Evolutionary conservation across 306 rosid species (phyloP).

Genomic region (Hylodesmum podocarpum): DNA sequence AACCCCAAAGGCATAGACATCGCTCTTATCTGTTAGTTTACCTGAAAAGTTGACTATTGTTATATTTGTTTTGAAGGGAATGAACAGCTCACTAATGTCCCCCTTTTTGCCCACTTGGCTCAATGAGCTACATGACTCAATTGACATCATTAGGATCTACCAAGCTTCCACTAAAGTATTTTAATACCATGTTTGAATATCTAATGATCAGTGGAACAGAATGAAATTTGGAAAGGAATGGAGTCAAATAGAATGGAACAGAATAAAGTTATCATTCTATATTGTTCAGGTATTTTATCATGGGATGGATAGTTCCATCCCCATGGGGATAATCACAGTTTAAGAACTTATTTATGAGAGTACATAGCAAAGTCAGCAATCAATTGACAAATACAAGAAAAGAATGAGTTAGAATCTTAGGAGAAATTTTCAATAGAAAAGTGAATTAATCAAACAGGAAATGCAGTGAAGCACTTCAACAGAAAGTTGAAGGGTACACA

Average conservation of each 20-base stretch:
- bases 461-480: not conserved
- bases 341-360: no score
- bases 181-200: not conserved
- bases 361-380: not conserved
- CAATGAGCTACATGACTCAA: not conserved
- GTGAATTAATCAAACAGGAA: not conserved
- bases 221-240: not conserved
- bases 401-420: not conserved
- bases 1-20: conserved; percentile 90
- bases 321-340: no score
- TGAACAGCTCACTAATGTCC: not conserved
- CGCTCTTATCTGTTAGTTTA: conserved; percentile 86
- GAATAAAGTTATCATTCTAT: not conserved
- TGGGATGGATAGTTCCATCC: not conserved
- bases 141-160: not conserved
- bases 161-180: not conserved
- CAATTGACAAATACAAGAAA: not conserved
- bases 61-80: conserved; percentile 10
- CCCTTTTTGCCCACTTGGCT: not conserved
- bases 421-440: not conserved
- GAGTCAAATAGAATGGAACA: not conserved
- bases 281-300: not conserved
- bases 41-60: conserved; percentile 48
- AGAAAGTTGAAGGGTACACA: not conserved
- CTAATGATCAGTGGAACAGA: not conserved